Base-by-base conservation (phyloP, 2,329 filamentous ascomycete genomes). In the Botryotinia convoluta region DNA sequence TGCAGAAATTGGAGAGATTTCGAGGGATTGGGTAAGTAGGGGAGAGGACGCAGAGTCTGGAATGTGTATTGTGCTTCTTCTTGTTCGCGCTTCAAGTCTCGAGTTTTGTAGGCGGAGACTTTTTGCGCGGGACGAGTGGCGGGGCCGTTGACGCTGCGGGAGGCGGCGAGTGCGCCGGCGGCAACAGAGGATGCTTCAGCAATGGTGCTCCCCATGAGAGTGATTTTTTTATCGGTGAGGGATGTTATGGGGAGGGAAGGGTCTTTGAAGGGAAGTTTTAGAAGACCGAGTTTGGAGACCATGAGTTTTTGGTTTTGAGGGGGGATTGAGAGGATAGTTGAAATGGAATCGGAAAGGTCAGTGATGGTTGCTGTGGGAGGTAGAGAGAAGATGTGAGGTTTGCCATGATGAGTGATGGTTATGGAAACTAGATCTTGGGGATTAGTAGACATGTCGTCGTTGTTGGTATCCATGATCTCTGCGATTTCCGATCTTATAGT, bases 1-100 rank as follows among this genome's bases (percentile, higher is more conserved):
- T 92, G 86, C 3, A 99, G 88, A 78, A 95, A 93, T 0, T 87
- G 84, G 7, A 90, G 86, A 18, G 91, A 93, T 71, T 90, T 90
- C 37, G 91, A 87, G 0, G 95, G 91, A 72, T 92, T 87, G 0
- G 94, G 94, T 0, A 98, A 90, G 78, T 95, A 90, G 0, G 88
- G 84, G 0, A 99, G 87, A 0, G 95, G 93, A 1, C 90, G 88
- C 0, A 98, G 85, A 0, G 89, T 88, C 76, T 91, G 87, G 83
- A 99, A 99, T 0, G 93, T 97, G 84, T 97, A 97, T 74, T 85
- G 86, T 32, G 86, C 89, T 89, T 79, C 79, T 73, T 80, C 80
- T 72, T 79, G 80, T 67, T 81, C 79, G 74, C 83, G 85, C 77
- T 84, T 85, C 81, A 83, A 80, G 80, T 84, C 85, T 81, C 83